Base-by-base conservation (phyloP, 2,329 filamentous ascomycete species). In the Clonostachys chloroleuca region DNA sequence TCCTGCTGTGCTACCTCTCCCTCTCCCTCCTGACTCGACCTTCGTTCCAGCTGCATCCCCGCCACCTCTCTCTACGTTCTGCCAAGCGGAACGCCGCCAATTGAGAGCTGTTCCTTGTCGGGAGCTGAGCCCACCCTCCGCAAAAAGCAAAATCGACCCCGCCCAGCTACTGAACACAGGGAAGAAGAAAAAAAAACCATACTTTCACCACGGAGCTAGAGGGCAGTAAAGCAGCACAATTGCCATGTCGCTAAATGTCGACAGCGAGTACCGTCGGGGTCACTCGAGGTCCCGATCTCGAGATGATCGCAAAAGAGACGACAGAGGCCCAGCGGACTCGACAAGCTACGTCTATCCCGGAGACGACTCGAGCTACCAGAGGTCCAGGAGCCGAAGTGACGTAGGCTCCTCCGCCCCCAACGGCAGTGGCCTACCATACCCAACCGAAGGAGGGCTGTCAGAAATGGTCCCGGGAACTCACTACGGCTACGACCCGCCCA, bases 201-300 rank as follows among this genome's bases (percentile, higher is more conserved):
- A 30, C 9, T 30, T 30, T 30, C 9, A 30, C 24, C 24, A 30
- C 24, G 24, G 24, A 30, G 24, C 24, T 3, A 30, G 24, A 30
- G 24, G 24, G 24, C 9, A 30, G 24, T 10, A 10, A 30, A 30
- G 24, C 24, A 30, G 24, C 24, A 30, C 24, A 30, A 30, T 30
- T 30, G 36, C 17, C 37, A 81, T 81, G 77, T 80, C 78, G 54
- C 66, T 80, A 41, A 66, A 69, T 47, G 70, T 77, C 46, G 72
- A 74, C 49, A 70, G 72, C 47, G 59, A 60, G 49, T 61, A 64
- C 43, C 68, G 68, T 42, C 70, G 72, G 46, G 70, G 65, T 43
- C 74, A 75, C 46, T 74, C 75, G 45, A 68, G 70, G 45, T 80
- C 77, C 65, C 42, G 67, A 60, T 57, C 72, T 64, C 60, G 64